phyloP scores from a whole-genome alignment of 2,329 filamentous ascomycete species.

The Fusarium oligoseptatum region DNA sequence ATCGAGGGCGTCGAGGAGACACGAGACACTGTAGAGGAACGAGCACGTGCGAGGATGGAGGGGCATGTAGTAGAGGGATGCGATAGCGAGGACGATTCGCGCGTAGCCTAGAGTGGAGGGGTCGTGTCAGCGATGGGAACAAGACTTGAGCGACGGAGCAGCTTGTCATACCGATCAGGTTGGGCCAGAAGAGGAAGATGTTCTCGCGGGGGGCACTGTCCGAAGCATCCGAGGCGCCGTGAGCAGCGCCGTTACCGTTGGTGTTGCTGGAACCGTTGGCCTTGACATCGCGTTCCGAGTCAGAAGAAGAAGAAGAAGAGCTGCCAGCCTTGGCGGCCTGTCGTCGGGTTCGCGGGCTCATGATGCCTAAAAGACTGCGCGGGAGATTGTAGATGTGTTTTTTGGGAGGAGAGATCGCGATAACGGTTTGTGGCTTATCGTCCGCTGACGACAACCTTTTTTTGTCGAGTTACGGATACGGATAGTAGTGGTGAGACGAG shows the following conservation, averaged over 20 bases:
- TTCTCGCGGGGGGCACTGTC: slow-evolving; percentile 70
- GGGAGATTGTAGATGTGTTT: background rate
- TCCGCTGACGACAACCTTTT: slow-evolving; percentile 8
- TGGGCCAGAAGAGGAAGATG: slow-evolving; percentile 85
- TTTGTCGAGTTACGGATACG: slow-evolving; percentile 34
- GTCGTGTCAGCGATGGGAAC: slow-evolving; percentile 28
- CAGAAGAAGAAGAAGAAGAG: slow-evolving; percentile 44
- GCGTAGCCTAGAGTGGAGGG: slow-evolving; percentile 74
- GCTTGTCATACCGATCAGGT: slow-evolving; percentile 77
- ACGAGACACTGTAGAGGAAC: slow-evolving; percentile 91
- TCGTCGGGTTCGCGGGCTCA: slow-evolving; percentile 57
- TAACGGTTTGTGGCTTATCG: slow-evolving; percentile 44
- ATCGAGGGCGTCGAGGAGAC: slow-evolving; percentile 94
- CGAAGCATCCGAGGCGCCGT: slow-evolving; percentile 51
- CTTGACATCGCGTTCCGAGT: slow-evolving; percentile 46
- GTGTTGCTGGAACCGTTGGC: slow-evolving; percentile 55
- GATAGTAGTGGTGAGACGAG: slow-evolving; percentile 37
- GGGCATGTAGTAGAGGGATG: slow-evolving; percentile 98
- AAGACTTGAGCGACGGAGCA: background rate
- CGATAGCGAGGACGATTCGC: slow-evolving; percentile 84
- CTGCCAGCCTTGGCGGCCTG: slow-evolving; percentile 54
- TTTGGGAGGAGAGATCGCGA: slow-evolving; percentile 22
- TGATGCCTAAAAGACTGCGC: slow-evolving; percentile 39
- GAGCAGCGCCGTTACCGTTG: slow-evolving; percentile 59
- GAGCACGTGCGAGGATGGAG: slow-evolving; percentile 97